These are phyloP conservation scores for Rhizopus microsporus DNA, from an alignment of 371 early-diverging fungal genomes.

Conservation along the genomic window DNA sequence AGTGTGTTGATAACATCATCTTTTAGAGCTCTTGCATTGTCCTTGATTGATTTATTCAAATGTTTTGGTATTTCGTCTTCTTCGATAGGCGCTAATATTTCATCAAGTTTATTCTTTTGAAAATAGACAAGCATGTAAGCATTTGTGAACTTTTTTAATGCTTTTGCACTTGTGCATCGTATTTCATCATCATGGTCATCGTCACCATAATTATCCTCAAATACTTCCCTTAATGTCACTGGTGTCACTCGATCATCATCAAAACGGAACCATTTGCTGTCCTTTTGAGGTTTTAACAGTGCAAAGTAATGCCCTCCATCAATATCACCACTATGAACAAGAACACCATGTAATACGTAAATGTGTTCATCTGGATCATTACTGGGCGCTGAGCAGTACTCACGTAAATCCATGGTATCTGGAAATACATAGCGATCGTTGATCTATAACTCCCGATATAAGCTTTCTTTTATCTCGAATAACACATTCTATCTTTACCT, in stretches of 20 bases:
- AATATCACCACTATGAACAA: constrained; percentile 96
- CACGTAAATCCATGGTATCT: constrained; percentile 79
- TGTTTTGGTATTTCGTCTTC: constrained; percentile 69
- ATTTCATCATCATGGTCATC: constrained; percentile 40
- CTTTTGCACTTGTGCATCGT: constrained; percentile 20
- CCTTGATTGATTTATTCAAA: constrained; percentile 18
- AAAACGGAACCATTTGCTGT: constrained; percentile 92
- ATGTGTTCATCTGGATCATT: constrained; percentile 10
- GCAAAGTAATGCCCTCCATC: constrained; percentile 98
- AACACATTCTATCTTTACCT: constrained; percentile 49
- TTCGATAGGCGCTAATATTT: constrained; percentile 67
- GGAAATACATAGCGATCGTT: constrained; percentile 98
- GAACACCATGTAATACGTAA: constrained; percentile 86
- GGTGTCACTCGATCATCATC: constrained; percentile 97
- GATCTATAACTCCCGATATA: constrained; percentile 50
- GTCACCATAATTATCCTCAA: constrained; percentile 96
- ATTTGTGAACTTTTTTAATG: constrained; percentile 24
- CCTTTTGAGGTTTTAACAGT: constrained; percentile 78
- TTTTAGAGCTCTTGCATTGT: constrained; percentile 54
- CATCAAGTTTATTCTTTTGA: constrained; percentile 67
- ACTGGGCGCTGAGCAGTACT: constrained; percentile 63
- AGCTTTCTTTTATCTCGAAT: background rate
- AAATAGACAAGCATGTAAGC: constrained; percentile 97
- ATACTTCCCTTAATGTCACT: constrained; percentile 82
- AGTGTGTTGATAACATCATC: constrained; percentile 25